Evolutionary conservation across 2,329 filamentous ascomycete species (phyloP), one percentile per base, ranked within the genome.

Genomic region (Trichophyton verrucosum): DNA sequence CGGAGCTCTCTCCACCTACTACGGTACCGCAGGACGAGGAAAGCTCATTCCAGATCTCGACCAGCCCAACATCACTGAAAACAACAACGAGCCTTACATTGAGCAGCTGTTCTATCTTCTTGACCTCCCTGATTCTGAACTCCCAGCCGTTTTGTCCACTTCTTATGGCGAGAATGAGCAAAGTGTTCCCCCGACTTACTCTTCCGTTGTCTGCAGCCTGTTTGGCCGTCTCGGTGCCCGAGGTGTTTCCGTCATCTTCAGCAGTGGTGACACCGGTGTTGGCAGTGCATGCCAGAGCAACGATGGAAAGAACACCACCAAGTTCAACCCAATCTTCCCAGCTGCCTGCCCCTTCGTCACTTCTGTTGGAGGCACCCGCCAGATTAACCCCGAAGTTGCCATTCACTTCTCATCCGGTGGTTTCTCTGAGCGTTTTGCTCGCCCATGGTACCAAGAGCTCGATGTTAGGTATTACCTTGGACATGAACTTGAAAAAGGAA

Each of bases 111-210:
- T 80, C 61, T 81, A 85, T 68, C 75, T 89, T 9, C 74, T 87
- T 2, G 69, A 74, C 17, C 77, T 85, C 17, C 75, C 88, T 1
- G 78, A 82, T 62, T 70, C 75, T 1, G 69, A 81, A 15, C 75
- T 89, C 0, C 86, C 87, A 0, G 78, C 82, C 2, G 81, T 87
- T 17, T 77, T 89, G 44, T 81, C 80, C 44, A 86, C 84, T n/a
- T 88, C 85, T 0, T 89, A 89, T 68, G 85, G 84, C 24, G 84
- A 87, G 65, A 78, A 85, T 53, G 86, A 89, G 70, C 82, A 78
- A 69, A 80, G 78, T 2, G 75, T 88, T 0, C 83, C 85, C 0
- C 72, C 73, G 20, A 74, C 77, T 2, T 88, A 88, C 68, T 80
- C 82, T 8, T 76, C 80, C 77, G 81, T 61, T 80, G 83, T 83